Conservation (phyloP, 2,329 filamentous ascomycete genomes). For the Huntiella savannae region DNA sequence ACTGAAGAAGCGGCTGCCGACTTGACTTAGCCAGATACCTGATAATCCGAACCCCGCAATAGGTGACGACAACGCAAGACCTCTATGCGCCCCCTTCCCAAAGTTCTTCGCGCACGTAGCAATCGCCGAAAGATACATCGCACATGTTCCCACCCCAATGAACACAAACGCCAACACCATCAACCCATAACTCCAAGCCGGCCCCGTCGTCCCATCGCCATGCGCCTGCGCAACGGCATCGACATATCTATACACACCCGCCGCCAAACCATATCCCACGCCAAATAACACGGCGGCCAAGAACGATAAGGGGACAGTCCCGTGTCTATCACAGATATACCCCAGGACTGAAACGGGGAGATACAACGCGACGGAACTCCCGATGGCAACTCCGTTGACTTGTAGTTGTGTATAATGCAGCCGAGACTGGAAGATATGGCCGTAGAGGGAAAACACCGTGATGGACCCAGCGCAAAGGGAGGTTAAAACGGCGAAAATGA, state of each 20-base stretch:
- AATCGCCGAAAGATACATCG: slow-evolving; percentile 80
- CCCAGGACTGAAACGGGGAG: slow-evolving; percentile 79
- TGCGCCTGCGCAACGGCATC: slow-evolving; percentile 16
- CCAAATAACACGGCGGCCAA: slow-evolving; percentile 58
- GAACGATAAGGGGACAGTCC: slow-evolving; percentile 58
- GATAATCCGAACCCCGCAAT: slow-evolving; percentile 87
- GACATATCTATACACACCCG: slow-evolving; percentile 45
- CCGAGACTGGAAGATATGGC: slow-evolving; percentile 68
- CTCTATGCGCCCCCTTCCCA: slow-evolving; percentile 69
- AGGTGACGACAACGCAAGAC: slow-evolving; percentile 68
- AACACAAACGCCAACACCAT: slow-evolving; percentile 76
- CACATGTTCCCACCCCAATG: slow-evolving; percentile 67
- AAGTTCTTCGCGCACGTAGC: slow-evolving; percentile 98
- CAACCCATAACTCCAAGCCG: slow-evolving; percentile 50
- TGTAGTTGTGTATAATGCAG: slow-evolving; percentile 80
- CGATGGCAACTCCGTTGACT: slow-evolving; percentile 77
- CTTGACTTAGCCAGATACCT: slow-evolving; percentile 88
- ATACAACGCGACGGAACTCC: slow-evolving; percentile 75
- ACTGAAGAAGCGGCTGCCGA: slow-evolving; percentile 60
- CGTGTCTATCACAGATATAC: slow-evolving; percentile 77
- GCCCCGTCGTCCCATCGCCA: slow-evolving; percentile 21
- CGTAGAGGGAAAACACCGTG: slow-evolving; percentile 86
- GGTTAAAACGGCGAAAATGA: slow-evolving; percentile 33
- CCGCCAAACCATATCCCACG: slow-evolving; percentile 64
- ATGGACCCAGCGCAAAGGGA: slow-evolving; percentile 76